Conservation (phyloP, 495 filamentous ascomycete genomes). For the Amphirosellinia nigrospora region DNA sequence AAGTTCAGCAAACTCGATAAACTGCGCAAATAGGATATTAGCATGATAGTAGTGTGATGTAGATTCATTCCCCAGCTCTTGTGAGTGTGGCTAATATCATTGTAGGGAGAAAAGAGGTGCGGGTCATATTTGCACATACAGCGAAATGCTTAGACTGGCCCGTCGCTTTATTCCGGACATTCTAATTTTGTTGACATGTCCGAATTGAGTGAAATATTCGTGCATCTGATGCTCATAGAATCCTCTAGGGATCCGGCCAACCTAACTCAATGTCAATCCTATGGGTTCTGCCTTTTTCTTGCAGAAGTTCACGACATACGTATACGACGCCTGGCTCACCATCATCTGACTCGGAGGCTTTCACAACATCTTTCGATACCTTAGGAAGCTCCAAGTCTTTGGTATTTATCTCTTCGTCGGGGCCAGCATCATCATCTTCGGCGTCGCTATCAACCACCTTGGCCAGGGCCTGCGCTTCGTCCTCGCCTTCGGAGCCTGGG, state of each 20-base stretch:
- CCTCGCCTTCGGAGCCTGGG: constrained; percentile 49
- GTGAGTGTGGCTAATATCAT: background rate
- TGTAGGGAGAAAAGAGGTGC: background rate
- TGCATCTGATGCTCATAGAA: constrained; percentile 98
- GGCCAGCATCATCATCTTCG: constrained; percentile 64
- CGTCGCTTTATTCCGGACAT: constrained; percentile 91
- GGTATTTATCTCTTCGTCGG: constrained; percentile 54
- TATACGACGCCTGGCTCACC: constrained; percentile 81
- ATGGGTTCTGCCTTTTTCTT: background rate
- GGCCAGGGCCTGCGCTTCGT: constrained; percentile 64
- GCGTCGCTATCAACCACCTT: constrained; percentile 81
- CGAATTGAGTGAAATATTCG: constrained; percentile 94
- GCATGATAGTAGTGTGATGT: background rate
- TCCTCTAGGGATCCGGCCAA: constrained; percentile 51
- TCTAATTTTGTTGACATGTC: constrained; percentile 75
- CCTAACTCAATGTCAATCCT: constrained; percentile 35
- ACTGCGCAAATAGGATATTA: constrained; percentile 41
- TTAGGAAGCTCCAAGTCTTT: constrained; percentile 56
- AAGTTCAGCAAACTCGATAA: constrained; percentile 81
- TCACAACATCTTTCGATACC: constrained; percentile 64
- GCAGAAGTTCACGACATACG: constrained; percentile 45
- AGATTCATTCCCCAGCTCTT: background rate
- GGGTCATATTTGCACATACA: constrained; percentile 16
- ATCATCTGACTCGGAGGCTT: constrained; percentile 51
- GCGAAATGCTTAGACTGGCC: constrained; percentile 90